Conservation (phyloP, 2,329 filamentous ascomycete species). For the Zymoseptoria brevis region DNA sequence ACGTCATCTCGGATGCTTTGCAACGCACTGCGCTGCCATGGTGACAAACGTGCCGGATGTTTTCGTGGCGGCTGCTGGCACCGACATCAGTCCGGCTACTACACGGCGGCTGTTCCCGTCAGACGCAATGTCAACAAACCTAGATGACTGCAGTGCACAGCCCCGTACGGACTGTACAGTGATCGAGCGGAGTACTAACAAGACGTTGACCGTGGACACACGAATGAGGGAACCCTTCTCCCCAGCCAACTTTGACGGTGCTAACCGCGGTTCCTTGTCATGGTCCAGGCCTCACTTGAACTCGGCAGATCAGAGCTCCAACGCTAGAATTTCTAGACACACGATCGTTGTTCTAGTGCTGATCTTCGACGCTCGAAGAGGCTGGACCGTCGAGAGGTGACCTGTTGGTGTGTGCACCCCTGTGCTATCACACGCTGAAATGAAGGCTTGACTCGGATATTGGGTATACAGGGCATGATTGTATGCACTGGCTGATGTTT, state of each 20-base stretch:
- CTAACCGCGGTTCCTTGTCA: background rate
- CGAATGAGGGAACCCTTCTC: background rate
- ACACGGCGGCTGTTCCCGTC: background rate
- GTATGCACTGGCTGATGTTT: no score
- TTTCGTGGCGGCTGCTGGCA: background rate
- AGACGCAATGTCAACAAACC: background rate
- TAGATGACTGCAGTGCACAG: background rate
- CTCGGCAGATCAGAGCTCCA: background rate
- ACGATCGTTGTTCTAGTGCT: background rate
- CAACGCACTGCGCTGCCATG: background rate
- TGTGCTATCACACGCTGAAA: background rate
- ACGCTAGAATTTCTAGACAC: background rate
- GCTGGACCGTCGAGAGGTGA: background rate
- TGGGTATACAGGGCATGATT: no score
- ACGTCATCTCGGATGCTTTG: background rate
- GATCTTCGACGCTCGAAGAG: background rate
- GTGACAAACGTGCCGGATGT: background rate
- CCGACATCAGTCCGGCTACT: background rate
- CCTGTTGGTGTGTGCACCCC: background rate
- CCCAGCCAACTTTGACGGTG: background rate
- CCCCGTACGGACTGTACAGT: background rate
- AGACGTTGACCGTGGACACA: background rate
- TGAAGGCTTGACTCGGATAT: background rate
- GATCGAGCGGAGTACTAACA: background rate
- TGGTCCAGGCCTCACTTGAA: background rate